A percentile compares a stretch with the other conserved stretches of the same genome.
phyloP scores from a whole-genome alignment of 2,329 filamentous ascomycete genomes.

The Alternaria sp. region DNA sequence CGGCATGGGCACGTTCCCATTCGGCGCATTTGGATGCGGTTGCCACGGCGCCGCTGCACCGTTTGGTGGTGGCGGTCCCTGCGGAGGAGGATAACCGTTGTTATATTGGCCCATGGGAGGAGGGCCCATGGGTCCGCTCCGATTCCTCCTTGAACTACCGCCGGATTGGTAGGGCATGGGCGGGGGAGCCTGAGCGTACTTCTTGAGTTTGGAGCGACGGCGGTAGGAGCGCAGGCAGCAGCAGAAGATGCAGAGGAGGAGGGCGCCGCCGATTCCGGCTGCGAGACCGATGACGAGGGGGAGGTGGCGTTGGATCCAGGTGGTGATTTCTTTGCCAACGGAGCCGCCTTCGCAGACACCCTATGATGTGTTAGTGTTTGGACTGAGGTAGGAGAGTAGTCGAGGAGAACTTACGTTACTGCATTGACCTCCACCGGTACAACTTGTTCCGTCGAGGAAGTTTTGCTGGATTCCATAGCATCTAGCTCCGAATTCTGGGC shows the following conservation, averaged over 20 bases:
- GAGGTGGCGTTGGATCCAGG: constrained; percentile 80
- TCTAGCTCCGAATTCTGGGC: constrained; percentile 68
- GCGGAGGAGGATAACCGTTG: constrained; percentile 2
- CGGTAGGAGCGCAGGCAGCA: constrained; percentile 67
- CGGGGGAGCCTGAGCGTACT: constrained; percentile 22
- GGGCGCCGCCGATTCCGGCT: constrained; percentile 71
- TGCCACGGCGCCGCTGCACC: neutral
- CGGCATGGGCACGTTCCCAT: constrained; percentile 13
- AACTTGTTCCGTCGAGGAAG: constrained; percentile 90
- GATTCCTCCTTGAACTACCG: neutral
- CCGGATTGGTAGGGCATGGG: constrained; percentile 8
- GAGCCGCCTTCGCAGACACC: constrained; percentile 77
- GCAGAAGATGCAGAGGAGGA: constrained; percentile 68
- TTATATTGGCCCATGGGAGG: constrained; percentile 9
- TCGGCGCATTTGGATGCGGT: constrained; percentile 1
- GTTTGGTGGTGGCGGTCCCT: neutral
- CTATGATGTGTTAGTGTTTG: constrained; percentile 39
- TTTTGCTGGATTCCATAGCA: constrained; percentile 86
- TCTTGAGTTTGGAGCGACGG: constrained; percentile 30
- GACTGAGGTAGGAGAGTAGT: neutral
- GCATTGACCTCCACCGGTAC: constrained; percentile 80
- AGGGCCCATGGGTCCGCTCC: neutral
- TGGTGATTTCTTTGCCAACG: constrained; percentile 71
- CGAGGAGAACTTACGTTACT: constrained; percentile 61
- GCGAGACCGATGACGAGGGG: constrained; percentile 82